phyloP scores from a whole-genome alignment of 805 yeast genomes.

The Lachancea waltii region DNA sequence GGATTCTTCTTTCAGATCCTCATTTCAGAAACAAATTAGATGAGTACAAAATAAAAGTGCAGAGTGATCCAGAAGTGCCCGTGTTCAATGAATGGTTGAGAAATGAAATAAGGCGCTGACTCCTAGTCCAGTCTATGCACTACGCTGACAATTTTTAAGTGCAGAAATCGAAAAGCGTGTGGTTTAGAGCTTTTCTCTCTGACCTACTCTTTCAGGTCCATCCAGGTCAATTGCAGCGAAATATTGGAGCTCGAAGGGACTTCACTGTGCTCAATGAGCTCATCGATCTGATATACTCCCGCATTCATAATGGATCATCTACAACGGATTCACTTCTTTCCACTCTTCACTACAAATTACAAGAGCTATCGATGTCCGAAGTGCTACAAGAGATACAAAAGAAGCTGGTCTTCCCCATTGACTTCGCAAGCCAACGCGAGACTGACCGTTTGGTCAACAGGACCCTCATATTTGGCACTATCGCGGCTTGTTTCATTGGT shows the following conservation, averaged over 20 bases:
- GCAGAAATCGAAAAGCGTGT: no score
- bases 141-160: no score
- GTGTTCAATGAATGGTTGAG: neutral
- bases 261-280: no score
- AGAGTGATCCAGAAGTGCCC: neutral
- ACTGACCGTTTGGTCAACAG: slow-evolving; percentile 15
- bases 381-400: slow-evolving; percentile 23
- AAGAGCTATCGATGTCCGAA: slow-evolving; percentile 27
- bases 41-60: neutral
- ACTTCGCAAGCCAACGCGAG: slow-evolving; percentile 28
- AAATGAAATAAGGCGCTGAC: neutral
- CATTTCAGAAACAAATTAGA: slow-evolving; percentile 1
- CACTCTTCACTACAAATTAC: neutral
- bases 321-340: neutral
- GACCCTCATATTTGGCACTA: slow-evolving; percentile 19
- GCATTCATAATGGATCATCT: neutral
- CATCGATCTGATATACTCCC: neutral
- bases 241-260: no score
- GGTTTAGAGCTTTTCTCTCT: no score
- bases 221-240: no score
- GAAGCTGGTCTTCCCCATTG: slow-evolving; percentile 31
- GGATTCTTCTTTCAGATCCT: neutral
- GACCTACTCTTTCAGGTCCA: no score
- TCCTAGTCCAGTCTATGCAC: no score
- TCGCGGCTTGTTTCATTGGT: slow-evolving; percentile 44